Evolutionary conservation across 208 protist genomes (phyloP).

Genomic region (Leishmania guyanensis): DNA sequence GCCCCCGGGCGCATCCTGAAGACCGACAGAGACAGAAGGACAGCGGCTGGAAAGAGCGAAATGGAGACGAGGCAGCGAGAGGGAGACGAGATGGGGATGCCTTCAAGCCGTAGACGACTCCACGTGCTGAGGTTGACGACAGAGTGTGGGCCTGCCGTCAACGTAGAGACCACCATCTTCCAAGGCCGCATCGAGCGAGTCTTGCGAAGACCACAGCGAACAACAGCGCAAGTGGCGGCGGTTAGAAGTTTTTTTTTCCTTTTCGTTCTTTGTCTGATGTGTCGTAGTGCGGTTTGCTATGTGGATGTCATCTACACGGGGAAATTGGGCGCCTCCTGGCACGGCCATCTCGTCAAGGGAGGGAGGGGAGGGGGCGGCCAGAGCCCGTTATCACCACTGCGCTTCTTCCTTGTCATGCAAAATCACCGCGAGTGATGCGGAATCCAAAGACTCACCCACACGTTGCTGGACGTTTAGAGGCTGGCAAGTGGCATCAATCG

Average conservation of each 20-base stretch:
- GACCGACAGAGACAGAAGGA: not conserved
- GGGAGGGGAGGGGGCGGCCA: not conserved
- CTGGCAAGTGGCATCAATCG: not conserved
- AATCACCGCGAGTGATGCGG: not conserved
- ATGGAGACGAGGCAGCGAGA: not conserved
- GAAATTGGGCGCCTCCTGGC: not conserved
- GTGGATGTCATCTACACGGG: too few species aligned
- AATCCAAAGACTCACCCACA: not conserved
- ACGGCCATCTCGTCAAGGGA: not conserved
- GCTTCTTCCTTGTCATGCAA: not conserved
- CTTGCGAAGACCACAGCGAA: conserved; percentile 15
- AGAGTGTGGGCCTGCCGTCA: not conserved
- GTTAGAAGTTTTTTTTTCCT: not conserved
- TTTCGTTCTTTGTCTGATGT: not conserved
- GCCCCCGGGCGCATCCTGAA: not conserved
- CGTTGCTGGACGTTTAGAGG: not conserved
- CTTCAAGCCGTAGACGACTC: not conserved
- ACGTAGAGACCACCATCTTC: not conserved
- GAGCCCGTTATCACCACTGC: not conserved
- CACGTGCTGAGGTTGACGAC: not conserved
- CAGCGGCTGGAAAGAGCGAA: not conserved
- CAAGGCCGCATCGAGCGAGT: not conserved
- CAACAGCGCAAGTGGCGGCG: not conserved
- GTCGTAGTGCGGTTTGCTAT: not conserved
- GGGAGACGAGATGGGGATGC: not conserved